These are phyloP conservation scores for Beauveria varroae DNA, from an alignment of 2,329 filamentous ascomycete genomes.

Conservation along the genomic window DNA sequence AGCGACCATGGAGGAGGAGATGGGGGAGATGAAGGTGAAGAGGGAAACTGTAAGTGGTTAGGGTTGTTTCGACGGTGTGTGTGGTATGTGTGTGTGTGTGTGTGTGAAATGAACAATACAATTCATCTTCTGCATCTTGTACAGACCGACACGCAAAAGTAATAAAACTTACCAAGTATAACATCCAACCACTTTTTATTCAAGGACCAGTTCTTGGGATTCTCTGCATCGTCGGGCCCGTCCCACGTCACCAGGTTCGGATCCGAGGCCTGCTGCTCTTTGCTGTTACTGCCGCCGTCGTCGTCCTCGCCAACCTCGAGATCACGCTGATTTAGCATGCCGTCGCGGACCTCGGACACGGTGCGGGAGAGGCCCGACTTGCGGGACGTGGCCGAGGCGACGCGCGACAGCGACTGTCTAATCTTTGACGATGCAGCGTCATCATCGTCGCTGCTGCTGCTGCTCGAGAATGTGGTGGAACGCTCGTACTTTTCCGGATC, in stretches of 20 bases:
- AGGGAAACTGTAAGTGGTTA: constrained; percentile 29
- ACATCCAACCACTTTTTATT: constrained; percentile 50
- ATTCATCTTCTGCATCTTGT: neutral
- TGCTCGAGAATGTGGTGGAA: neutral
- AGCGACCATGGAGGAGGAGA: constrained; percentile 51
- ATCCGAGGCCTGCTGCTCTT: constrained; percentile 18
- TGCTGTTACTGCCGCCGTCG: constrained; percentile 16
- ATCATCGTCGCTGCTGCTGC: neutral
- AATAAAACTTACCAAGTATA: constrained; percentile 24
- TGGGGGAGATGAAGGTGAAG: constrained; percentile 54
- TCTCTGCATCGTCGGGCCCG: constrained; percentile 42
- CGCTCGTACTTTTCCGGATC: constrained; percentile 8
- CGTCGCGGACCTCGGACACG: constrained; percentile 33
- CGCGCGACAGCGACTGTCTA: constrained; percentile 1
- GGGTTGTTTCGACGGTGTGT: neutral
- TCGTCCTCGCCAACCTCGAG: constrained; percentile 24
- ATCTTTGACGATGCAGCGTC: neutral
- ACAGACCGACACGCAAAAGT: neutral
- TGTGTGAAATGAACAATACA: neutral
- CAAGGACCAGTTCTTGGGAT: constrained; percentile 48
- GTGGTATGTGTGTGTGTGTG: neutral
- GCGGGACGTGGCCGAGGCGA: neutral
- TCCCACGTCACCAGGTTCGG: constrained; percentile 41
- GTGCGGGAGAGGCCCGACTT: constrained; percentile 22
- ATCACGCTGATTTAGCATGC: constrained; percentile 30